Base-by-base conservation (phyloP, 1,139 yeast genomes). In the Pichia sp. region DNA sequence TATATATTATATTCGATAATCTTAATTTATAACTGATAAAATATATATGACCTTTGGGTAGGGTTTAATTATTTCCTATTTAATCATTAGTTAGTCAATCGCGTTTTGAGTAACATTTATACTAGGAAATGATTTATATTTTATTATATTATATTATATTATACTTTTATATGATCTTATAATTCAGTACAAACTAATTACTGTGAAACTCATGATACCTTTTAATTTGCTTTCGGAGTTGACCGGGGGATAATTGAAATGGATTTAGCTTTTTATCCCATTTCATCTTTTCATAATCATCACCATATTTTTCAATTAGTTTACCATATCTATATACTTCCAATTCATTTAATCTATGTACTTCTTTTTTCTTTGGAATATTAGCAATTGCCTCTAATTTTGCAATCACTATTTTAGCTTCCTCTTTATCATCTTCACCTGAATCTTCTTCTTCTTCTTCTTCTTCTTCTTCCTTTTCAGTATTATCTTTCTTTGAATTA, bases 191-290 rank as follows among this genome's bases (percentile, higher is more conserved):
- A 36, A n/a, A 3, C 2, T 26, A 36, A 10, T 36, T 26, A 26
- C 26, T 26, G 27, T 42, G 44, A 10, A 33, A 34, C 5, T 43
- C 40, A 11, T n/a, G 40, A 28, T 47, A 43, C 31, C 38, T 47
- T 8, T 40, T 39, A 11, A 49, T 43, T 35, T 41, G 39, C 32
- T 49, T 49, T 34, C 49, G 50, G 9, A 51, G 48, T 47, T 88
- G 95, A 32, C 95, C 95, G n/a, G 81, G 83, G 55, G 87, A 75
- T 63, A 86, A 90, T 68, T 89, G 97, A 67, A 77, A 79, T 3
- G 85, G 76, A 64, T 92, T 92, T 54, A 90, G 73, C 65, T 85
- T 86, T 69, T 77, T 79, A 65, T 92, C 98, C 86, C 95, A 85
- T 64, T 81, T 84, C 97, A 94, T 92, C 60, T 81, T 86, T 46